phyloP scores from a whole-genome alignment of 805 yeast genomes.

The Pachysolen tannophilus region DNA sequence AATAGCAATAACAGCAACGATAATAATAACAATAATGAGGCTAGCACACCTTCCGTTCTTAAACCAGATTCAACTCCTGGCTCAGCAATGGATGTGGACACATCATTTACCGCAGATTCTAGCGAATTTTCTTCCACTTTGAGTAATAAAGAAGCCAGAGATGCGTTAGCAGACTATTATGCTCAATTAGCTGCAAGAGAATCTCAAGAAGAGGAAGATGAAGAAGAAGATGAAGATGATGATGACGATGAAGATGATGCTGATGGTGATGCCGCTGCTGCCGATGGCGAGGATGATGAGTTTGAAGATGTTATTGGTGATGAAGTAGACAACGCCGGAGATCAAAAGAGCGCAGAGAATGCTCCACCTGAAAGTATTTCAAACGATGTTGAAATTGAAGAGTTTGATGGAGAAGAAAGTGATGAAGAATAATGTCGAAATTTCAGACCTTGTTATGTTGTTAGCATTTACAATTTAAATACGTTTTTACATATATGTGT shows the following conservation, averaged over 20 bases:
- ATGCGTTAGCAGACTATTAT: conserved; percentile 67
- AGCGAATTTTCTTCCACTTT: conserved; percentile 13
- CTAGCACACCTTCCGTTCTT: background rate
- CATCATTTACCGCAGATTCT: conserved; percentile 4
- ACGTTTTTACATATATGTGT: too few species aligned
- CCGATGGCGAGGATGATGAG: conserved; percentile 21
- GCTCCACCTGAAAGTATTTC: background rate
- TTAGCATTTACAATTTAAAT: too few species aligned
- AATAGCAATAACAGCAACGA: conserved; percentile 5
- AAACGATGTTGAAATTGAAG: conserved; percentile 7
- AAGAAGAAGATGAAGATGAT: conserved; percentile 41
- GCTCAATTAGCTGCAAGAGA: conserved; percentile 68
- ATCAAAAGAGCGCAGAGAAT: background rate
- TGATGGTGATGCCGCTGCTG: conserved; percentile 24
- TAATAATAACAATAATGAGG: conserved; percentile 2
- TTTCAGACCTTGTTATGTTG: too few species aligned
- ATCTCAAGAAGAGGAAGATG: conserved; percentile 52
- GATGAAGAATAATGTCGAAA: conserved; percentile 13
- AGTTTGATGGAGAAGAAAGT: conserved; percentile 11
- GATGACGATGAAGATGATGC: conserved; percentile 33
- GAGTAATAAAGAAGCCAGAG: conserved; percentile 63
- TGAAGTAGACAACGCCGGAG: conserved; percentile 14
- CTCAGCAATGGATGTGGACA: conserved; percentile 14
- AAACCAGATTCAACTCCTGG: conserved; percentile 9
- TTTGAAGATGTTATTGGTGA: conserved; percentile 18